These are phyloP conservation scores for Aspergillus versicolor DNA, from an alignment of 2,329 filamentous ascomycete species.

Conservation along the genomic window DNA sequence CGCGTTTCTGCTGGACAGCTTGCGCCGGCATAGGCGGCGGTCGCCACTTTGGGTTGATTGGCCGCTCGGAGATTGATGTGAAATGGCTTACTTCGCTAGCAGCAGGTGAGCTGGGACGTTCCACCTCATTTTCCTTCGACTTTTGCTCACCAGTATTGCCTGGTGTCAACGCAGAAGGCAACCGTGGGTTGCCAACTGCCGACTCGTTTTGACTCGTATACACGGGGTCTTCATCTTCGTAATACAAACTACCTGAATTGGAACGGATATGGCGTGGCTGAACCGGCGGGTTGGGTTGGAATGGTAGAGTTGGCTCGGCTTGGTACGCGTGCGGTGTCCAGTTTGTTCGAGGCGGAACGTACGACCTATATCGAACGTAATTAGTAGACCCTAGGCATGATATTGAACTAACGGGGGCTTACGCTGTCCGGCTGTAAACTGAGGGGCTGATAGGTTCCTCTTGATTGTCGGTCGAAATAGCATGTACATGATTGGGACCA, in stretches of 20 bases:
- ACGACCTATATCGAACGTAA: conserved; percentile 24
- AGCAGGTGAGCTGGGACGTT: conserved; percentile 67
- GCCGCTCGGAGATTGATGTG: conserved; percentile 85
- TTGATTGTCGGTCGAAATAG: conserved; percentile 26
- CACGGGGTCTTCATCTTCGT: conserved; percentile 89
- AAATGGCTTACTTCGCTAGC: conserved; percentile 81
- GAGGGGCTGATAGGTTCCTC: conserved; percentile 55
- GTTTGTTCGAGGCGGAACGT: conserved; percentile 48
- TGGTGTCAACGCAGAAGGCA: conserved; percentile 40
- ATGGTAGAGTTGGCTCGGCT: conserved; percentile 14
- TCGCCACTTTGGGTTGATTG: conserved; percentile 83
- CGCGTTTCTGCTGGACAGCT: conserved; percentile 60
- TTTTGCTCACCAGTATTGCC: conserved; percentile 41
- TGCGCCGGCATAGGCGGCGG: conserved; percentile 43
- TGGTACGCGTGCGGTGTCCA: conserved; percentile 30
- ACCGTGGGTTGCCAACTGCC: conserved; percentile 23
- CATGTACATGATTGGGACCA: conserved; percentile 23
- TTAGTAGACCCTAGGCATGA: neutral
- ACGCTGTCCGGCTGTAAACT: conserved; percentile 74
- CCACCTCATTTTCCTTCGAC: conserved; percentile 54
- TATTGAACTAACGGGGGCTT: conserved; percentile 40
- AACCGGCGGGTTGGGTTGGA: conserved; percentile 8
- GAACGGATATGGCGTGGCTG: conserved; percentile 28
- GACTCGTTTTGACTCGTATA: conserved; percentile 57
- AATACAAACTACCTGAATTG: conserved; percentile 60